Conservation (phyloP, 2,329 filamentous ascomycete genomes). For the Fusarium albosuccineum region DNA sequence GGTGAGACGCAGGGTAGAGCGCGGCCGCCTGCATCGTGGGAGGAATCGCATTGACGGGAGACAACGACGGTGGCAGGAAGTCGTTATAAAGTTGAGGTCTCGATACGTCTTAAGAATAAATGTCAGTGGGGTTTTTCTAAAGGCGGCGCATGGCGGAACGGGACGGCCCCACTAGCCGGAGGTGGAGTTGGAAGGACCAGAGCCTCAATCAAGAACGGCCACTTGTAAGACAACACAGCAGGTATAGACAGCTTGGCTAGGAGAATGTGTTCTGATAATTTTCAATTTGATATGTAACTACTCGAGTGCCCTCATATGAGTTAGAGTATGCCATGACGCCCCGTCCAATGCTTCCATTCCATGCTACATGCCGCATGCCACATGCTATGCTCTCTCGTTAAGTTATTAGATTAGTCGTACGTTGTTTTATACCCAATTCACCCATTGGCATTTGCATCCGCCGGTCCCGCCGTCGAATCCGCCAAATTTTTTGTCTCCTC, state of each 20-base stretch:
- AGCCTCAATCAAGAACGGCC: not conserved
- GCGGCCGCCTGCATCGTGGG: constrained; percentile 14
- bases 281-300: constrained; percentile 1
- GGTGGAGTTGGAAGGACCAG: not conserved
- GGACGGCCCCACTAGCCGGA: constrained; percentile 35
- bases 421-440: constrained; percentile 59
- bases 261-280: not conserved
- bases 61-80: not conserved
- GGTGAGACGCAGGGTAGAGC: not conserved
- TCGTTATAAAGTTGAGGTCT: not conserved
- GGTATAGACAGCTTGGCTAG: not conserved
- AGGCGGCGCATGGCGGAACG: constrained; percentile 12
- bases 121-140: constrained; percentile 13
- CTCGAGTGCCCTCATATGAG: not conserved
- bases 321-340: constrained; percentile 19
- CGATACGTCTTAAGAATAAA: not conserved
- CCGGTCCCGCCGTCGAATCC: constrained; percentile 74
- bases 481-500: constrained; percentile 62
- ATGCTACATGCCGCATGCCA: constrained; percentile 24
- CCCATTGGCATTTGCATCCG: constrained; percentile 73
- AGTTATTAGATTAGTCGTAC: constrained; percentile 29
- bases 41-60: constrained; percentile 31
- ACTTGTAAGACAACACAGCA: not conserved
- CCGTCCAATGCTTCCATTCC: constrained; percentile 33
- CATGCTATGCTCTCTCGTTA: constrained; percentile 22